Conservation (phyloP, 257 asterid genomes). For the Rubia yunnanensis region DNA sequence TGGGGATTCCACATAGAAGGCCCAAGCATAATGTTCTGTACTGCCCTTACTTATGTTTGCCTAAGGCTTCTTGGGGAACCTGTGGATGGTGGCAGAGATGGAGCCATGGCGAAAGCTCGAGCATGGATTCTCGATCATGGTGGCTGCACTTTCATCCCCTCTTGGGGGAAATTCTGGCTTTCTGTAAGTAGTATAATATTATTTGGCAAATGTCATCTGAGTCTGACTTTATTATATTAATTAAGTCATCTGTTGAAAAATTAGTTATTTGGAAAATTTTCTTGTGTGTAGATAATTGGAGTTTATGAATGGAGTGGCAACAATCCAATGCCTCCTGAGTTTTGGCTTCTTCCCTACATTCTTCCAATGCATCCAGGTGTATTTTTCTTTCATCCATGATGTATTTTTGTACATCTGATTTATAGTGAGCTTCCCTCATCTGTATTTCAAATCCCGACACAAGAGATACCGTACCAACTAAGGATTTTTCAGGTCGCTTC, state of each 20-base stretch:
- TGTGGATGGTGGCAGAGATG: constrained; percentile 23
- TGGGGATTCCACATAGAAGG: constrained; percentile 85
- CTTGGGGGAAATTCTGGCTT: constrained; percentile 73
- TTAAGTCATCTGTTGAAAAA: neutral
- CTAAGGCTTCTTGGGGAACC: constrained; percentile 52
- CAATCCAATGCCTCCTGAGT: constrained; percentile 69
- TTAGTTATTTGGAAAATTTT: no score
- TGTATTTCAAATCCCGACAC: neutral
- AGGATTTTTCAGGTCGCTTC: constrained; percentile 42
- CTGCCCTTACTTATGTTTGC: constrained; percentile 46
- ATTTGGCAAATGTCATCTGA: no score
- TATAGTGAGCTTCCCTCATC: neutral
- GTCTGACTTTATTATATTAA: no score
- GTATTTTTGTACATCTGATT: neutral
- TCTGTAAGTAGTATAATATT: constrained; percentile 25
- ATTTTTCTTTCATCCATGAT: neutral
- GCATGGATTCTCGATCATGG: constrained; percentile 68
- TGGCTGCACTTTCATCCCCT: constrained; percentile 51
- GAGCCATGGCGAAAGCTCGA: constrained; percentile 41
- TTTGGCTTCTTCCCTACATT: constrained; percentile 65
- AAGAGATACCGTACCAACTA: neutral
- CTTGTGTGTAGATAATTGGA: constrained; percentile 43
- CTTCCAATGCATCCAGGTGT: constrained; percentile 77
- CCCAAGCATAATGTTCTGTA: constrained; percentile 57
- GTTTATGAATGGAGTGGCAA: constrained; percentile 68